Conservation (phyloP, 139 green algal genomes). For the Bryopsis sp. region DNA sequence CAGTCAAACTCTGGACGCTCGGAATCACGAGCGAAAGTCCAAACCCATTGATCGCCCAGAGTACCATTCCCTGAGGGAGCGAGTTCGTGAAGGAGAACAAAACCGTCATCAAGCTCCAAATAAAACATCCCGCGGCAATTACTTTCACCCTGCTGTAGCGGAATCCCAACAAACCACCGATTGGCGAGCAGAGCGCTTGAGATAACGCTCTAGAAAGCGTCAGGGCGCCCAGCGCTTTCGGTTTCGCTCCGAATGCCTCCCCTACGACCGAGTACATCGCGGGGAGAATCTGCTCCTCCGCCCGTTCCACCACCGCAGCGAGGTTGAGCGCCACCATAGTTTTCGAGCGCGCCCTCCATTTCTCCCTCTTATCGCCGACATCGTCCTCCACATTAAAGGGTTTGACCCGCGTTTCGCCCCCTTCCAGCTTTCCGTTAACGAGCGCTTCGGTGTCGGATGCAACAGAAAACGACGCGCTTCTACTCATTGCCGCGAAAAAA, state of each 20-base stretch:
- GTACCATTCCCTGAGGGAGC: neutral
- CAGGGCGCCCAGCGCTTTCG: conserved; percentile 54
- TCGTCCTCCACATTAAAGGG: too few relatives aligned
- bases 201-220: conserved; percentile 56
- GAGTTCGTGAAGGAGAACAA: neutral
- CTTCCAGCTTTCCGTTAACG: too few relatives aligned
- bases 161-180: conserved; percentile 28
- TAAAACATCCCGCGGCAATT: conserved; percentile 47
- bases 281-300: conserved; percentile 45
- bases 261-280: conserved; percentile 61
- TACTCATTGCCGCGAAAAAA: too few relatives aligned
- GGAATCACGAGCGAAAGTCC: conserved; percentile 63
- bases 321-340: conserved; percentile 52
- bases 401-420: too few relatives aligned
- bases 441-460: too few relatives aligned
- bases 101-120: conserved; percentile 70
- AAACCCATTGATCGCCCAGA: conserved; percentile 57
- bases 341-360: neutral
- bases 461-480: too few relatives aligned
- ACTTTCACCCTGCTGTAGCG: conserved; percentile 38
- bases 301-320: conserved; percentile 55
- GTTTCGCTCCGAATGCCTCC: conserved; percentile 45
- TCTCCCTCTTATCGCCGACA: too few relatives aligned
- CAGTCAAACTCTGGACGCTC: conserved; percentile 48
- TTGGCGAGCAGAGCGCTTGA: conserved; percentile 31